Base-by-base conservation (phyloP, 306 rosid species). In the Begonia peltatifolia region DNA sequence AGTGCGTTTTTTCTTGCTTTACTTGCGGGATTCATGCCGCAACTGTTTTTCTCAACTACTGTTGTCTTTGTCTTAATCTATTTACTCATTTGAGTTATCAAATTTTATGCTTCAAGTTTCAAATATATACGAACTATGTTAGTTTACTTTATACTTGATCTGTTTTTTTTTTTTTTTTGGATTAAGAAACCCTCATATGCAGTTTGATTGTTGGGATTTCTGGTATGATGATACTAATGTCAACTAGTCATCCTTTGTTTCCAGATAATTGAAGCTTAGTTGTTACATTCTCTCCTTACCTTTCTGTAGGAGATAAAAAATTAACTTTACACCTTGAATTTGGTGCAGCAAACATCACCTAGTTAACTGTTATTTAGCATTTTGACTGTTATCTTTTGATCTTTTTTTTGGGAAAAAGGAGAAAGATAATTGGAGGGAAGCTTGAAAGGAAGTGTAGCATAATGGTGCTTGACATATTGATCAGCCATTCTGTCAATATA, bases 1-100 rank as follows among this genome's bases (percentile, higher is more conserved):
- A 53, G 99, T 92, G 79, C 17, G 93, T 61, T 53, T 59, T 52
- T 36, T 50, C 52, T 9, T 49, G 25, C 38, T 30, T 30, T 50
- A 53, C 15, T 54, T 43, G 5, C 23, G 46, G 12, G 1, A 50
- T 65, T 50, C 38, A 41, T 43, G 57, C 16, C 16, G 10, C 53
- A 14, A 12, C 42, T 41, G 57, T 61, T 14, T 4, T 18, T 46
- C 11, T 42, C 14, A 5, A 0, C 9, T 30, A 23, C 10, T 42
- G 11, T 42, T 30, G 7, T 6, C 18, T 50, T 50, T 50, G 5
- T 14, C 22, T n/a, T 50, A 20, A 5, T 50, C 1, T n/a, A 50
- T 15, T 44, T 44, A 30, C 38, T 5, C 38, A 5, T 7, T 30
- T n/a, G 48, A 44, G 1, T 2, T 6, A 44, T 44, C 14, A 10